Base-by-base conservation (phyloP, 495 filamentous ascomycete species). In the Hypoxylon subgilvum region DNA sequence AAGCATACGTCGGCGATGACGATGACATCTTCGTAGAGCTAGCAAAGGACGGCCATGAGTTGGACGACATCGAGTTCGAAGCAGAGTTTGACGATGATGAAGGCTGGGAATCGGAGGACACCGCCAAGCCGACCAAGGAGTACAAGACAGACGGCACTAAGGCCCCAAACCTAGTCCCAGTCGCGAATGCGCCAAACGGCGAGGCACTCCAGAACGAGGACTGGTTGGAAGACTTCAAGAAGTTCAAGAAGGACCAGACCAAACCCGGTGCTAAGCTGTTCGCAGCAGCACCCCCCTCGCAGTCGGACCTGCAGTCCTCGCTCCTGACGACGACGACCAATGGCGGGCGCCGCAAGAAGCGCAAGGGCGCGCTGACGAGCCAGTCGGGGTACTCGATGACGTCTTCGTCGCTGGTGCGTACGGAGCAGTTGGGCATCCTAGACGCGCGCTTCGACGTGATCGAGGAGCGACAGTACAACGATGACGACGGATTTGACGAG, bases 371-470 rank as follows among this genome's bases (percentile, higher is more conserved):
- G 14, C 70, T 94, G 70, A 97, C 94, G 16, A 90, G 88, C 65
- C 89, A 88, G 1, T 93, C 93, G 4, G 82, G 83, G 12, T 97
- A 96, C 76, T 96, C 91, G n/a, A 99, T 97, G 95, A 92, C 88
- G 0, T 96, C 90, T 4, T 96, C 94, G 0, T 87, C 92, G 0
- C 78, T 97, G 5, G 84, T 87, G 16, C 84, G 95, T 34, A 97
- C 93, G 1, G 94, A 96, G 57, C 90, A 91, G n/a, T 81, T 92
- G 30, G 85, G 86, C 4, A 81, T 92, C 8, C 79, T 97, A 14
- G 95, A 99, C 69, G 86, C 86, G 35, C 85, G 94, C 10, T 99
- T 97, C 68, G 94, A 97, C 63, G 88, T 86, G 76, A 82, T 96
- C 22, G 90, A 96, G 69, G 87, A 89, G 61, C 66, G n/a, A n/a